A percentile compares a stretch with the other conserved stretches of the same genome.
These are phyloP conservation scores for Penicillium sp. DNA, from an alignment of 2,329 filamentous ascomycete genomes.

Conservation along the genomic window DNA sequence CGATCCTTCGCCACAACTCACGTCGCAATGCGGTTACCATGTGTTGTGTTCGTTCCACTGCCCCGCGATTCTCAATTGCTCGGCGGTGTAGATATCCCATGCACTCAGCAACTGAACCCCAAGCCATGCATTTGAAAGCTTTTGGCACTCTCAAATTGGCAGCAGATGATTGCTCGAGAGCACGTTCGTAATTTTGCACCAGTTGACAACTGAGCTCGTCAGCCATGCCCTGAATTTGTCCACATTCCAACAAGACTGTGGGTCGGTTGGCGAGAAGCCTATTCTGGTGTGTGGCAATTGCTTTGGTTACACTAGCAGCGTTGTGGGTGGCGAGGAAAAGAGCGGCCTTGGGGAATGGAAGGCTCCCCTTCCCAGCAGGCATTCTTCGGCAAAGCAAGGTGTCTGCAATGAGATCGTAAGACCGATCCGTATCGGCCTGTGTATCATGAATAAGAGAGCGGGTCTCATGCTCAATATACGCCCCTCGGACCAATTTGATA, in stretches of 20 bases:
- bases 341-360: slow-evolving; percentile 33
- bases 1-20: slow-evolving; percentile 57
- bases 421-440: slow-evolving; percentile 39
- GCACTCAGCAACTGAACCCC: slow-evolving; percentile 54
- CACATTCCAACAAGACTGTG: slow-evolving; percentile 53
- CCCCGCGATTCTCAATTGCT: slow-evolving; percentile 70
- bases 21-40: slow-evolving; percentile 62
- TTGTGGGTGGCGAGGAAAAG: slow-evolving; percentile 57
- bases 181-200: slow-evolving; percentile 32
- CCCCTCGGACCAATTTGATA: slow-evolving; percentile 48
- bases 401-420: slow-evolving; percentile 51
- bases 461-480: slow-evolving; percentile 45
- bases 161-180: slow-evolving; percentile 11
- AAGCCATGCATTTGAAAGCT: slow-evolving; percentile 55
- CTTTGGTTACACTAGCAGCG: slow-evolving; percentile 44
- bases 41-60: slow-evolving; percentile 61
- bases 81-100: slow-evolving; percentile 57
- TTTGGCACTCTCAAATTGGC: slow-evolving; percentile 39
- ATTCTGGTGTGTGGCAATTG: slow-evolving; percentile 34
- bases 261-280: slow-evolving; percentile 42
- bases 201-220: slow-evolving; percentile 70
- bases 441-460: slow-evolving; percentile 38
- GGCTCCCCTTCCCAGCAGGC: slow-evolving; percentile 31
- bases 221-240: slow-evolving; percentile 86
- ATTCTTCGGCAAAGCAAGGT: slow-evolving; percentile 45